These are phyloP conservation scores for Aspergillus hiratsukae DNA, from an alignment of 2,329 filamentous ascomycete genomes.

Conservation along the genomic window DNA sequence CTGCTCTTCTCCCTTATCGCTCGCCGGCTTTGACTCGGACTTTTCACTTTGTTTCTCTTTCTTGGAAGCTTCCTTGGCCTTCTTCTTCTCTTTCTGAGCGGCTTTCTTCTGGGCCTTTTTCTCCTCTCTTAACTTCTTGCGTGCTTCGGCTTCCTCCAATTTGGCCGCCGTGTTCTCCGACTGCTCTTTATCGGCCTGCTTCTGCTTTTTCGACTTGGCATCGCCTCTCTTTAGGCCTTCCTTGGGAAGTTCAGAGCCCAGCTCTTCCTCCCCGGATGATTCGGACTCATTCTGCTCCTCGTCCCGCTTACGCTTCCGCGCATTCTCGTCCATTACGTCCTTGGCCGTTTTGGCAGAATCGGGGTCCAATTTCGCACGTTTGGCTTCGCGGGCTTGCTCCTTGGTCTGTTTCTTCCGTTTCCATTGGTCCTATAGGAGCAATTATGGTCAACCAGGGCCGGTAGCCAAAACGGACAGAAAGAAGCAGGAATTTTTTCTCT, in stretches of 20 bases:
- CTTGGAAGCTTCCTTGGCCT: constrained; percentile 37
- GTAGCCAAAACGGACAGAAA: constrained; percentile 7
- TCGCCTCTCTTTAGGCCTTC: constrained; percentile 56
- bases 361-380: constrained; percentile 84
- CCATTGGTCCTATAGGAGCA: constrained; percentile 72
- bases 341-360: constrained; percentile 87
- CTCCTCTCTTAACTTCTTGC: constrained; percentile 36
- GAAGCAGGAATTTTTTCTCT: neutral
- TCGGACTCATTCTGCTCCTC: constrained; percentile 45
- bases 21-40: constrained; percentile 16
- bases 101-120: constrained; percentile 46
- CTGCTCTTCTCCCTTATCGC: constrained; percentile 16
- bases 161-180: constrained; percentile 17
- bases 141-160: constrained; percentile 31
- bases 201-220: constrained; percentile 52
- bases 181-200: constrained; percentile 36
- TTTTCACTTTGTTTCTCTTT: constrained; percentile 34
- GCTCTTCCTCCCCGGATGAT: constrained; percentile 43
- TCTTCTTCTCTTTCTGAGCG: constrained; percentile 47
- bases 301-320: constrained; percentile 71
- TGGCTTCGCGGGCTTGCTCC: constrained; percentile 75
- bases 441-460: constrained; percentile 12
- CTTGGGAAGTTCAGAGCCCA: constrained; percentile 48
- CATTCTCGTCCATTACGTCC: constrained; percentile 86
- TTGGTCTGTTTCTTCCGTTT: constrained; percentile 93